Evolutionary conservation across 352 stramenopile species (phyloP), one percentile per base, ranked within the genome.

Genomic region (Pythium sukuiense): DNA sequence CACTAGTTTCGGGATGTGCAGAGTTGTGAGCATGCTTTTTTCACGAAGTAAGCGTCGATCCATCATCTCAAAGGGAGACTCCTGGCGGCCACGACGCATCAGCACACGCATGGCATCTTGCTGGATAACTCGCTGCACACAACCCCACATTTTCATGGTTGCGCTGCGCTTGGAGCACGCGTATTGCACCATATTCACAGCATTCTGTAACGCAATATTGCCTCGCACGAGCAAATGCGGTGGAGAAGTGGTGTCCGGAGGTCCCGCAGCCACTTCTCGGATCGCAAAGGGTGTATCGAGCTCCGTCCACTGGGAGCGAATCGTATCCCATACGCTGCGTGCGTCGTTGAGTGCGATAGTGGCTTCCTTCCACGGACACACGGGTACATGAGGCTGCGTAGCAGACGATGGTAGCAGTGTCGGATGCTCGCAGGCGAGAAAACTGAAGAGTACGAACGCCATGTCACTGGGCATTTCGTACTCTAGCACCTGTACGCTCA

Each of bases 161-260:
- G 63, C 71, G 24, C 68, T 76, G n/a, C 83, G 76, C 63, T 87
- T 86, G 6, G 83, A 82, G 30, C 81, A 89, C 41, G 77, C 83
- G 41, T 90, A 92, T 54, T 89, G 83, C 0, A 90, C 83, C 59
- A 78, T 89, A 49, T 89, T 82, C 12, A 92, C 76, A 6, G 83
- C 83, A 53, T 90, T 92, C 59, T 92, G 83, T 1, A 92, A 61
- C 0, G 73, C 77, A 8, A 80, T 79, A 20, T 84, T 92, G 24
- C 73, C 81, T n/a, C 74, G 75, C 8, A 85, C 69, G 5, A 90
- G 70, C 35, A 85, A 18, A 30, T 83, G 76, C 1, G 74, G 71
- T 1, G 79, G 74, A 0, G 55, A 71, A 24, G 79, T 89, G 30
- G 76, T 55, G 37, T 92, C 83, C 11, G 79, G 76, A 9, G 71